Base-by-base conservation (phyloP, 768 basidiomycete species). In the Lepiota venenata region DNA sequence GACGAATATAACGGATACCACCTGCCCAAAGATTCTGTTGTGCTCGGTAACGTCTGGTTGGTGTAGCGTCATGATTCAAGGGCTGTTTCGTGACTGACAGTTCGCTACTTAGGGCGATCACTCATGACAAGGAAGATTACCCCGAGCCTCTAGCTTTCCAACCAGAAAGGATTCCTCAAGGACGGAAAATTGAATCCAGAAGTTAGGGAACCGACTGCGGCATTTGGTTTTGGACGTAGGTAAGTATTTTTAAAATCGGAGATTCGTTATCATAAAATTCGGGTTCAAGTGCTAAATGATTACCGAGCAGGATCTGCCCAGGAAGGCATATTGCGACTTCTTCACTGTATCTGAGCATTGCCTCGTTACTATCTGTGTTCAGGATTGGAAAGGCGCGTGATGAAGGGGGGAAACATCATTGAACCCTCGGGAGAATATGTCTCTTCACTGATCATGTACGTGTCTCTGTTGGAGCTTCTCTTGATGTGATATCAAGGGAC, bases 381-480 rank as follows among this genome's bases (percentile, higher is more conserved):
- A 56, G 60, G 32, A 54, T 66, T 8, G 59, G 58, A 22, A 63
- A 64, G 41, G 63, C 66, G n/a, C 57, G 63, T 3, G 63, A 67
- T 54, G 63, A 64, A 22, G 56, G 63, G 51, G 66, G 67, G 21
- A 58, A n/a, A 62, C 9, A 37, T 55, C 2, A 52, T 67, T 14
- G 64, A 64, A 43, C 67, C 67, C 7, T 58, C 56, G 20, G 56
- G 61, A 40, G 56, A 65, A 11, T 69, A 56, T 37, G 60, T 65
- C 18, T 67, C 66, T 16, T 59, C 66, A 10, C 61, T 69, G 38
- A 64, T 67, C 47, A 60, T 63, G 66, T 68, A 22, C 35, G 60
- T 56, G 20, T 41, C 41, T 16, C 39, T 50, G 32, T 47, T 54
- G n/a, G n/a, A n/a, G 18, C 29, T n/a, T 56, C 2, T 40, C 16